Conservation (phyloP, 2,329 filamentous ascomycete species). For the Claviceps pazoutovae region DNA sequence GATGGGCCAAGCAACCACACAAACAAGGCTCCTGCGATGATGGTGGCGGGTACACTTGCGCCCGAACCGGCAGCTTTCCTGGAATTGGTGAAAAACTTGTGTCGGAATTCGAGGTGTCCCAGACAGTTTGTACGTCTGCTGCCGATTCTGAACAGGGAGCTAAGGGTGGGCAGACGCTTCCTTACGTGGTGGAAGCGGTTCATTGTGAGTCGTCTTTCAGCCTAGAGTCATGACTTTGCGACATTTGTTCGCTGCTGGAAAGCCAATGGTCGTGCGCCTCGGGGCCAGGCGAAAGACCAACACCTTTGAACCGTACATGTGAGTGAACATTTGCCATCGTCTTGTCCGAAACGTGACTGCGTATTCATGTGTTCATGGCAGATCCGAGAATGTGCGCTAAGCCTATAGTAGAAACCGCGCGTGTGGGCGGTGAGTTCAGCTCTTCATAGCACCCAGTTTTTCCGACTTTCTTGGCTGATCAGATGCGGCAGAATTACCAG, state of each 20-base stretch:
- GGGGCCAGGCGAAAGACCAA: not conserved
- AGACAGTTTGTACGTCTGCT: not conserved
- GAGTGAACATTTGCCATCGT: not conserved
- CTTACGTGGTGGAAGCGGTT: conserved; percentile 5
- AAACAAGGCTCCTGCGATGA: conserved; percentile 23
- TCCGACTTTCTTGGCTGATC: not conserved
- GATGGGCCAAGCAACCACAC: conserved; percentile 31
- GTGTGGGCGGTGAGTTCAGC: conserved; percentile 5
- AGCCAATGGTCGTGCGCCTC: not conserved
- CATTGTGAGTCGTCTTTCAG: conserved; percentile 3
- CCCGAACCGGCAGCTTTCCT: not conserved
- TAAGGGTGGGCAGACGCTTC: conserved; percentile 6
- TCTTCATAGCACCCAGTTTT: not conserved
- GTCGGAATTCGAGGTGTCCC: not conserved
- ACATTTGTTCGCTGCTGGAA: not conserved
- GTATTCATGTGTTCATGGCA: not conserved
- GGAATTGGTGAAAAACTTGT: conserved; percentile 2
- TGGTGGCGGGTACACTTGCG: conserved; percentile 16
- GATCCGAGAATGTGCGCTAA: not conserved
- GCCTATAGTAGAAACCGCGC: not conserved
- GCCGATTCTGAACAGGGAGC: not conserved
- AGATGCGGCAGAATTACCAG: conserved; percentile 5
- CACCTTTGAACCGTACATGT: not conserved
- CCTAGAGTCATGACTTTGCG: not conserved
- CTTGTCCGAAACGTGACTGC: not conserved